Evolutionary conservation across 73 alveolate genomes (phyloP), one percentile per base, ranked within the genome.

Genomic region (Loxodes magnus): DNA sequence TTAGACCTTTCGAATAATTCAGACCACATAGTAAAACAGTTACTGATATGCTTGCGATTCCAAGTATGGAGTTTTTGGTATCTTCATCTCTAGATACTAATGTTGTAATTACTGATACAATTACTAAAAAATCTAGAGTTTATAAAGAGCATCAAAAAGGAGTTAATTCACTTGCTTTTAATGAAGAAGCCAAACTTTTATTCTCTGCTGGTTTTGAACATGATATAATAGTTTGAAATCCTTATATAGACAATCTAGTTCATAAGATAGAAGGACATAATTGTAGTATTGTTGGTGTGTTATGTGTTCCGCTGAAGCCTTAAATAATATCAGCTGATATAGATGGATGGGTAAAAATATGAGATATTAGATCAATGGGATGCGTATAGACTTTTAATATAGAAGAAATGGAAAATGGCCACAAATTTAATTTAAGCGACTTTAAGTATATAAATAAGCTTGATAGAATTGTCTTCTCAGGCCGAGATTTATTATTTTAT

Each of bases 161-260:
- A 4, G 85, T 81, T 4, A 71, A 71, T 3, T 53, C 87, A 4
- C 59, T 81, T 37, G 80, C 90, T 0, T 81, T 81, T 42, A 76
- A 81, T 44, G 61, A 58, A 36, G 87, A 77, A 41, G 64, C 55
- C 25, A 61, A 68, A 20, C 59, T 81, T 27, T 46, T 81, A n/a
- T 81, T 81, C 46, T 60, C 84, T 44, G 94, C 86, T 22, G 94
- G 94, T 0, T 81, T 81, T 56, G 94, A 81, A 35, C 94, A 81
- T 64, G 87, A 81, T 43, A 65, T 81, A 27, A 76, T 61, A 46
- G 94, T 81, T n/a, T 81, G 94, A 87, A 81, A 81, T 58, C 94
- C 94, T 1, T 81, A 81, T 56, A 81, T 81, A 3, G 93, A 74
- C 43, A 74, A 67, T 35, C 43, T 69, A 19, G 63, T 62, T 28